A percentile compares a stretch with the other conserved stretches of the same genome.
These are phyloP conservation scores for Ensete ventricosum DNA, from an alignment of 176 grass and related monocot species.

Conservation along the genomic window DNA sequence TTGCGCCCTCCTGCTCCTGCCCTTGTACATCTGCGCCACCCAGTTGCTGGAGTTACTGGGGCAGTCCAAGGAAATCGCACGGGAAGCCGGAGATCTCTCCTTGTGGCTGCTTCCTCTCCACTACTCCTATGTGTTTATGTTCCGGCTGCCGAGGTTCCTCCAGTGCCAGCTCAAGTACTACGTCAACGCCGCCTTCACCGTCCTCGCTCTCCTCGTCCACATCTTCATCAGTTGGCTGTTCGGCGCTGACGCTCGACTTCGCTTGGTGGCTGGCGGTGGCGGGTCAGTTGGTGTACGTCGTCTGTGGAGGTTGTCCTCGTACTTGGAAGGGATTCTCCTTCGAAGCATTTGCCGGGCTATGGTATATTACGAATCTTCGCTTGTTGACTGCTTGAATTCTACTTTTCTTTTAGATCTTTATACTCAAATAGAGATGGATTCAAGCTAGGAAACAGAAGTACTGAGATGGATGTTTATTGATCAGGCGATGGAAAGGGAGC, in stretches of 20 bases:
- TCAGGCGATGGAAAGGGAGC: too few relatives aligned
- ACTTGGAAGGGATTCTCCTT: background rate
- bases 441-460: too few relatives aligned
- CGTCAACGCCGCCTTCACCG: background rate
- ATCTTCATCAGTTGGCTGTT: background rate
- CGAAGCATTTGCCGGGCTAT: background rate
- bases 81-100: constrained; percentile 48
- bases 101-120: constrained; percentile 62
- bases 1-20: constrained; percentile 34
- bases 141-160: constrained; percentile 17
- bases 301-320: background rate
- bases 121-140: constrained; percentile 31
- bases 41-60: constrained; percentile 59
- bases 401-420: too few relatives aligned
- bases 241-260: background rate
- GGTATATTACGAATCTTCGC: background rate
- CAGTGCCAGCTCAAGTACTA: constrained; percentile 27
- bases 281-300: background rate
- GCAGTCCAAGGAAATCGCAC: constrained; percentile 53
- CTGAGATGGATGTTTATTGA: background rate
- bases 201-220: background rate
- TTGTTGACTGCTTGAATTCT: too few relatives aligned
- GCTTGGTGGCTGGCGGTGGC: background rate
- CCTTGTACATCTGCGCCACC: constrained; percentile 41
- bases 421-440: too few relatives aligned